Conservation (phyloP, 345 rosid genomes). For the Brassica juncea region DNA sequence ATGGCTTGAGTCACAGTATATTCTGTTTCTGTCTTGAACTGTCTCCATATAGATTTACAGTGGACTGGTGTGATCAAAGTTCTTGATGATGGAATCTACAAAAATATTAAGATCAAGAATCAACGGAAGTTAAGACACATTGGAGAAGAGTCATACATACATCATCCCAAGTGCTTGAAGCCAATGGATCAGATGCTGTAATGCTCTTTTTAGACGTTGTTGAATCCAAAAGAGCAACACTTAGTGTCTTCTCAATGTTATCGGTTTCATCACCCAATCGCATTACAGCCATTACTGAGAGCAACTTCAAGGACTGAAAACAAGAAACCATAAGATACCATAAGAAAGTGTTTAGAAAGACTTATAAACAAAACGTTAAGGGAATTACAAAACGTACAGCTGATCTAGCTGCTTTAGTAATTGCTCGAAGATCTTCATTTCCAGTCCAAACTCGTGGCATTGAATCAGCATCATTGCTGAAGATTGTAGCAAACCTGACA, state of each 20-base stretch:
- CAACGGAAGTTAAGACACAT: not conserved
- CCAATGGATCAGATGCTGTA: conserved; percentile 64
- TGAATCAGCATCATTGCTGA: conserved; percentile 90
- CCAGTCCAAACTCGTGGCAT: conserved; percentile 99
- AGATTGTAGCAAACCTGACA: conserved; percentile 74
- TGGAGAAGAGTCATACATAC: conserved; percentile 34
- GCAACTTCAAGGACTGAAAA: conserved; percentile 80
- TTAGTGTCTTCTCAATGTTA: conserved; percentile 59
- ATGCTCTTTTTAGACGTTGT: conserved; percentile 53
- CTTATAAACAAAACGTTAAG: not conserved
- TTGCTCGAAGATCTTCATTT: conserved; percentile 88
- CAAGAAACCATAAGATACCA: not conserved
- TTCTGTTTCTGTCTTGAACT: conserved; percentile 91
- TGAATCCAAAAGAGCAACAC: conserved; percentile 57
- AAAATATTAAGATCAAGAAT: not conserved
- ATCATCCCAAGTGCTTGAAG: conserved; percentile 92
- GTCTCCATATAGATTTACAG: conserved; percentile 96
- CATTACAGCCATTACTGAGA: conserved; percentile 81
- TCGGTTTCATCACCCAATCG: conserved; percentile 69
- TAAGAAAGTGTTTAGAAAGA: not conserved
- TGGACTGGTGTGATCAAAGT: conserved; percentile 90
- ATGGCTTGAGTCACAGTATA: conserved; percentile 91
- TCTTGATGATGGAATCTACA: conserved; percentile 71
- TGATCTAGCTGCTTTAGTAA: conserved; percentile 82
- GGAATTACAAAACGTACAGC: conserved; percentile 52